Base-by-base conservation (phyloP, 768 basidiomycete species). In the Xanthoconium stramineum region DNA sequence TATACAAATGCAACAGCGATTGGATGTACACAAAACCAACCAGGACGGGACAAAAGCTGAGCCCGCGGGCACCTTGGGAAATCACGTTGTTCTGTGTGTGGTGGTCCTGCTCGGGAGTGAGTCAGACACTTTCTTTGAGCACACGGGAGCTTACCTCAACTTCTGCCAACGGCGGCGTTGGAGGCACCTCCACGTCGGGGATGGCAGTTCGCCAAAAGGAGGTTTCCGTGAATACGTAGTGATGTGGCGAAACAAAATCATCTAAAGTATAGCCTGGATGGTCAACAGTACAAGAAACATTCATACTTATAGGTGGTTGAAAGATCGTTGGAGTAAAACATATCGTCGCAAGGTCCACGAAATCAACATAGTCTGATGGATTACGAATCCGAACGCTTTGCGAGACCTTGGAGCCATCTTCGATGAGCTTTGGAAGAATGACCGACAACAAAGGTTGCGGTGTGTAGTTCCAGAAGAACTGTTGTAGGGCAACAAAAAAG, bases 1-100 rank as follows among this genome's bases (percentile, higher is more conserved):
- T 66, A 32, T 65, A 66, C n/a, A 60, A 19, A 51, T 65, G 50
- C 11, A 66, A 12, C 6, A 65, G 12, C 1, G 65, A 65, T 13
- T 52, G 55, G 33, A 56, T 24, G 39, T 66, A 65, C 17, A 32
- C 9, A 43, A 66, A 7, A 17, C 53, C 47, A 15, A 38, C 49
- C 40, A 63, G 8, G 45, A 63, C 42, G 11, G 64, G 64, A 47
- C 64, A 66, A 42, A 65, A 66, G 51, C 65, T 65, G 29, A 64
- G 45, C 53, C 61, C 56, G 28, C 51, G 61, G 9, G 55, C 24
- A 8, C 39, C 43, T 8, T 64, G 53, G 9, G 44, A 20, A n/a
- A 19, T 37, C 38, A 65, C 19, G 12, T 39, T 47, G 3, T 29
- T 56, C 46, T 42, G 36, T n/a, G 29, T 30, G 20, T 39, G 3